phyloP scores from a whole-genome alignment of 306 rosid species.

The Lupinus albus region DNA sequence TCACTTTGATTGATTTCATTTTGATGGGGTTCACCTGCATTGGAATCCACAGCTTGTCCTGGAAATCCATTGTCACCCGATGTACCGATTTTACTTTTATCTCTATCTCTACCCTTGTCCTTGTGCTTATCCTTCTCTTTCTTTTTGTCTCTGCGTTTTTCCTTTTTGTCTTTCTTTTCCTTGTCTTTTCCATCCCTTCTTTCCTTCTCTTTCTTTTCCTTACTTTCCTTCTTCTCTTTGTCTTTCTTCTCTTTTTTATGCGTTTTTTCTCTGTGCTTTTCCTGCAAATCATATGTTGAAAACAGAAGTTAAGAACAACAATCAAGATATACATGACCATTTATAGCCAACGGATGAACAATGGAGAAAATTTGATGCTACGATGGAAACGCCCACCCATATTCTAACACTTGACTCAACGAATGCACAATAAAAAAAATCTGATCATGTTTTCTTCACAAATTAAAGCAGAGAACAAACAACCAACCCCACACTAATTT shows the following conservation, averaged over 20 bases:
- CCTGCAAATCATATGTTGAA: slow-evolving; percentile 52
- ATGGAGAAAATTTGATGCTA: slow-evolving; percentile 5
- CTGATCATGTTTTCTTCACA: slow-evolving; percentile 11
- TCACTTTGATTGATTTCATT: slow-evolving; percentile 56
- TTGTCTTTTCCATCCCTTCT: slow-evolving; percentile 68
- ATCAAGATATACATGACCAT: slow-evolving; percentile 15
- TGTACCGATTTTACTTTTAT: slow-evolving; percentile 50
- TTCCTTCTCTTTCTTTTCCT: slow-evolving; percentile 76
- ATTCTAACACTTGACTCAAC: slow-evolving; percentile 21
- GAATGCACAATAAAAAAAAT: slow-evolving; percentile 20
- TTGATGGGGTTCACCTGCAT: slow-evolving; percentile 48
- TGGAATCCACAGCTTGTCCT: slow-evolving; percentile 48
- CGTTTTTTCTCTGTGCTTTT: slow-evolving; percentile 66
- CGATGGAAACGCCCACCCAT: not conserved
- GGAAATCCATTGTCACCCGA: slow-evolving; percentile 60
- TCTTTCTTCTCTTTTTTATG: slow-evolving; percentile 78
- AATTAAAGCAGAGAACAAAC: slow-evolving; percentile 24
- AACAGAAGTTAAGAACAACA: slow-evolving; percentile 11
- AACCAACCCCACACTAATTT: not conserved
- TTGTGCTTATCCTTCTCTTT: slow-evolving; percentile 50
- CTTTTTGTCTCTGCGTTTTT: slow-evolving; percentile 67
- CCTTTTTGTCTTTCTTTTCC: slow-evolving; percentile 81
- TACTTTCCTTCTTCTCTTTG: slow-evolving; percentile 71
- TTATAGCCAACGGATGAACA: slow-evolving; percentile 26
- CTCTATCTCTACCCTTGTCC: slow-evolving; percentile 48